Percentiles rank a stretch among this genome's conserved stretches.
phyloP scores from a whole-genome alignment of 2,329 filamentous ascomycete species.

The Colletotrichum tropicicola region DNA sequence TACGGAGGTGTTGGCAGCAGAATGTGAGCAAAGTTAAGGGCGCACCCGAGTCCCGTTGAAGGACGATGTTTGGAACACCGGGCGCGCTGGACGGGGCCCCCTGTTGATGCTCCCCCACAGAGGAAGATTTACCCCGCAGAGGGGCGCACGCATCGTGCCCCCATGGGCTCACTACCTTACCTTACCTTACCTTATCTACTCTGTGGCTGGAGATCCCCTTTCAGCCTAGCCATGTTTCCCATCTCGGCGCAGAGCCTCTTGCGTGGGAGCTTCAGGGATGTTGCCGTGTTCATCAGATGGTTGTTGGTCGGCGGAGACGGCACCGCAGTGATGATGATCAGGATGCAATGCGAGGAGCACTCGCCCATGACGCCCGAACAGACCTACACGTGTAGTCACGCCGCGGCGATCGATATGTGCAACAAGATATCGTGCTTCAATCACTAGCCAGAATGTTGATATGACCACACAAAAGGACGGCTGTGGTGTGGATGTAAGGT shows the following conservation, averaged over 20 bases:
- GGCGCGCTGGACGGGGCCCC: not conserved
- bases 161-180: not conserved
- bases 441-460: too few relatives aligned
- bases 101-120: conserved; percentile 23
- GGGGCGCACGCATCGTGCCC: conserved; percentile 23
- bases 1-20: not conserved
- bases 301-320: not conserved
- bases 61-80: not conserved
- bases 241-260: not conserved
- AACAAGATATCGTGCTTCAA: too few relatives aligned
- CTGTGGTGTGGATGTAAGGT: too few relatives aligned
- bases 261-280: not conserved
- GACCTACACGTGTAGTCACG: too few relatives aligned
- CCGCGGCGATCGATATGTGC: too few relatives aligned
- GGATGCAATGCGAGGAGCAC: too few relatives aligned
- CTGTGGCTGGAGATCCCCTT: conserved; percentile 9
- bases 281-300: not conserved
- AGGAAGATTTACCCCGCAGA: conserved; percentile 27
- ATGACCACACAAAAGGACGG: too few relatives aligned
- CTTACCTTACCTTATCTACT: conserved; percentile 12
- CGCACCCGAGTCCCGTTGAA: not conserved
- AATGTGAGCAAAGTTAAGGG: not conserved
- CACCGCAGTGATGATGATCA: not conserved
- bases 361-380: too few relatives aligned
- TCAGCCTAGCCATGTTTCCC: not conserved